Conservation (phyloP, 2,329 filamentous ascomycete genomes). For the Xylariaceae sp. region DNA sequence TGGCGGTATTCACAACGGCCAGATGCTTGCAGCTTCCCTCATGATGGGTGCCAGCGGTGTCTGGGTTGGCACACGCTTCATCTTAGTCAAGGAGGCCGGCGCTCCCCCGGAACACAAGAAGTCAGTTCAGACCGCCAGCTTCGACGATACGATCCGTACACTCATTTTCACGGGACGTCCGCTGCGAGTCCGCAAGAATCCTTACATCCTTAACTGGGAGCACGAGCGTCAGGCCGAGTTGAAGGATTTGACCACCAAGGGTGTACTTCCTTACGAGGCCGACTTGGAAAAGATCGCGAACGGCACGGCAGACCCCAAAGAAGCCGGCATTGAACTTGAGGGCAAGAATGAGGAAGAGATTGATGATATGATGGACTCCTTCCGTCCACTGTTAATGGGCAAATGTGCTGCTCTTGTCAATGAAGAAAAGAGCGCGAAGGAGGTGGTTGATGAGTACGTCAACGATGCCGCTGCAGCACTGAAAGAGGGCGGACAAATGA, state of each 20-base stretch:
- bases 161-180: conserved; percentile 98
- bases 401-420: conserved; percentile 92
- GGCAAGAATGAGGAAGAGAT: conserved; percentile 61
- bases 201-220: conserved; percentile 96
- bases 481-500: conserved; percentile 62
- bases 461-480: conserved; percentile 70
- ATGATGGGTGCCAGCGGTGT: conserved; percentile 91
- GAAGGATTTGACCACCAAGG: conserved; percentile 84
- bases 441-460: conserved; percentile 91
- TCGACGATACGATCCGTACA: conserved; percentile 94
- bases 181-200: conserved; percentile 86
- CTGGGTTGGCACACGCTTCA: conserved; percentile 96
- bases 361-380: conserved; percentile 84
- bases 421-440: conserved; percentile 87
- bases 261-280: conserved; percentile 87
- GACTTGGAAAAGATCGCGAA: conserved; percentile 78
- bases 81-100: conserved; percentile 89
- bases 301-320: conserved; percentile 35
- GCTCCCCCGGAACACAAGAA: conserved; percentile 94
- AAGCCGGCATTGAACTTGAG: conserved; percentile 53
- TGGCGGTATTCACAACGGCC: conserved; percentile 90
- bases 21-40: conserved; percentile 81
- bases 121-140: conserved; percentile 83
- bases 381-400: conserved; percentile 62
- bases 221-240: conserved; percentile 86